These are phyloP conservation scores for Chloris gayana DNA, from an alignment of 176 grass and related monocot species.

Conservation along the genomic window DNA sequence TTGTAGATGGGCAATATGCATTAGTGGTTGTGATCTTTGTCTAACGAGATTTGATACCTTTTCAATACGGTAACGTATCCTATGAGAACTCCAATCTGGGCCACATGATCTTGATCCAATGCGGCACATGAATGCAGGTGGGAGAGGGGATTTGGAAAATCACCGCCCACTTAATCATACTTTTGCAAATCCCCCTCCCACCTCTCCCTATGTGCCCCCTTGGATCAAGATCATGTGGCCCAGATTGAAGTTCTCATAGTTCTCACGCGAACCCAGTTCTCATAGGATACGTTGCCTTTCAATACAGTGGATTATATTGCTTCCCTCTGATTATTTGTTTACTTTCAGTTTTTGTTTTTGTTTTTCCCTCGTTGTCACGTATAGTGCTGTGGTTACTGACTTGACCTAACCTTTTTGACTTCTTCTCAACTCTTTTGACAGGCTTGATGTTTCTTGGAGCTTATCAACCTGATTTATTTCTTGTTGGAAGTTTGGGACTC, in stretches of 20 bases:
- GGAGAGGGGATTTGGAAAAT: too few relatives aligned
- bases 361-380: neutral
- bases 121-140: too few relatives aligned
- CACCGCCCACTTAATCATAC: too few relatives aligned
- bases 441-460: constrained; percentile 84
- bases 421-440: constrained; percentile 62
- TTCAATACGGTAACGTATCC: too few relatives aligned
- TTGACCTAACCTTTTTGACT: constrained; percentile 28
- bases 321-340: neutral
- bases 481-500: constrained; percentile 90
- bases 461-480: constrained; percentile 77
- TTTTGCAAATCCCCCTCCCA: too few relatives aligned
- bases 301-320: constrained; percentile 1
- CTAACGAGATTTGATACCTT: neutral
- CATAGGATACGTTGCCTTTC: too few relatives aligned
- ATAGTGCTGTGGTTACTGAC: constrained; percentile 25
- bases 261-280: too few relatives aligned
- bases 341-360: neutral
- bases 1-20: neutral
- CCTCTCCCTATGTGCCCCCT: too few relatives aligned
- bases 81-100: too few relatives aligned
- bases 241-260: too few relatives aligned
- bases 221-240: too few relatives aligned
- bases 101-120: too few relatives aligned
- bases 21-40: neutral